Evolutionary conservation across 2,329 filamentous ascomycete species (phyloP).

Genomic region (Aureobasidium subglaciale): DNA sequence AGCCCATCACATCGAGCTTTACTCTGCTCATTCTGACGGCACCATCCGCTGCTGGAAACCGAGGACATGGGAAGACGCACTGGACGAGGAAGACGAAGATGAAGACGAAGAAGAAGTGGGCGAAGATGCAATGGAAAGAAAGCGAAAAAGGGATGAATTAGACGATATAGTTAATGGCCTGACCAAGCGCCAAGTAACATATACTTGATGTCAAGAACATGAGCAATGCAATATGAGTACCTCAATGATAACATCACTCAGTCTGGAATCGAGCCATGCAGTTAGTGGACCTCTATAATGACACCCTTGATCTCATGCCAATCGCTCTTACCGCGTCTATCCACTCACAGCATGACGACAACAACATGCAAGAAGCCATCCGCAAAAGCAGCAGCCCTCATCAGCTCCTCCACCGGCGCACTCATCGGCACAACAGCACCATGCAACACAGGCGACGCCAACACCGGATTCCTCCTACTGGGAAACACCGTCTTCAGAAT

Average conservation of each 20-base stretch:
- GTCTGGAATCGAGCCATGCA: background rate
- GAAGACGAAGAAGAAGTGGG: slow-evolving; percentile 35
- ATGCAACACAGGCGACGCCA: slow-evolving; percentile 80
- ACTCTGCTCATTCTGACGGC: slow-evolving; percentile 78
- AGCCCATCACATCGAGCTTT: slow-evolving; percentile 63
- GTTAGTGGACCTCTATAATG: background rate
- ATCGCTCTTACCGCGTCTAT: background rate
- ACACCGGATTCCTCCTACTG: slow-evolving; percentile 71
- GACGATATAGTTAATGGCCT: slow-evolving; percentile 74
- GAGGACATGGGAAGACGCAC: slow-evolving; percentile 41
- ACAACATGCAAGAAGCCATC: slow-evolving; percentile 89
- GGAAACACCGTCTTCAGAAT: slow-evolving; percentile 80
- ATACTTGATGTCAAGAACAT: slow-evolving; percentile 16
- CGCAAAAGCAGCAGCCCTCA: slow-evolving; percentile 74
- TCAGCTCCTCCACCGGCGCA: slow-evolving; percentile 74
- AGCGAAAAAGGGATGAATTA: slow-evolving; percentile 68
- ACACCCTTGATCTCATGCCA: background rate
- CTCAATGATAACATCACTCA: too few species aligned
- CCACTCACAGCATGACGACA: slow-evolving; percentile 59
- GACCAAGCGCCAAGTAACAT: slow-evolving; percentile 63
- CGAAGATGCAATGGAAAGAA: slow-evolving; percentile 41
- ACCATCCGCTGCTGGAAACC: slow-evolving; percentile 75
- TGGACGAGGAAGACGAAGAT: slow-evolving; percentile 27
- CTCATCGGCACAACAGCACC: slow-evolving; percentile 75
- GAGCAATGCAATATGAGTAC: background rate